Evolutionary conservation across 1,284 basidiomycete genomes (phyloP), one percentile per base, ranked within the genome.

Genomic region (Sporisorium sorghi): DNA sequence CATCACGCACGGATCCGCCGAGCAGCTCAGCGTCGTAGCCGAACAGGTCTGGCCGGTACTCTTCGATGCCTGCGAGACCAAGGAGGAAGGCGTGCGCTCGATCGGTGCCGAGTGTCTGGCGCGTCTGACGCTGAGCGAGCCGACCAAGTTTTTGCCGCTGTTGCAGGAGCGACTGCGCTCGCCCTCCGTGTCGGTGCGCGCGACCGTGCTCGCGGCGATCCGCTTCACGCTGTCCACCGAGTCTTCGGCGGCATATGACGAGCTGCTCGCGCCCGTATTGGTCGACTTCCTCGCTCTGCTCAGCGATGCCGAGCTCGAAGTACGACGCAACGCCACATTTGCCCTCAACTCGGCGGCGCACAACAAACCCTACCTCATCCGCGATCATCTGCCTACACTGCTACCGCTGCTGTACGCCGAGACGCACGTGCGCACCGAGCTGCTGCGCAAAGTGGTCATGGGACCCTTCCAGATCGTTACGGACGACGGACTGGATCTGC

Each of bases 401-500:
- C 87, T 98, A 47, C 94, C 94, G 0, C 89, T 88, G 62, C 87
- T 99, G 19, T 97, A 97, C 86, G 92, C 93, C 78, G 88, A 89
- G 15, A 90, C 92, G 37, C 89, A 97, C 58, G 91, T 97, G 79
- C 90, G 93, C 39, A 52, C 63, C 37, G 79, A 84, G 23, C 64
- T 84, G 24, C 57, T 82, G 58, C 77, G 82, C 39, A 93, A 92
- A 7, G 94, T 99, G 9, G 91, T 93, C 82, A 98, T 99, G 97
- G 97, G 97, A 15, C 97, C 97, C 0, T 99, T 94, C 91, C 94
- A 92, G 56, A 93, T 96, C 85, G 93, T 92, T 83, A 92, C 94
- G 35, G 94, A 97, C 79, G 93, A 96, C 76, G 94, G 94, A 53
- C 87, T 97, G 11, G 94, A 97, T 73, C 89, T 93, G n/a, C 90